phyloP scores from a whole-genome alignment of 2,329 filamentous ascomycete species.

The Pseudogymnoascus sp. region DNA sequence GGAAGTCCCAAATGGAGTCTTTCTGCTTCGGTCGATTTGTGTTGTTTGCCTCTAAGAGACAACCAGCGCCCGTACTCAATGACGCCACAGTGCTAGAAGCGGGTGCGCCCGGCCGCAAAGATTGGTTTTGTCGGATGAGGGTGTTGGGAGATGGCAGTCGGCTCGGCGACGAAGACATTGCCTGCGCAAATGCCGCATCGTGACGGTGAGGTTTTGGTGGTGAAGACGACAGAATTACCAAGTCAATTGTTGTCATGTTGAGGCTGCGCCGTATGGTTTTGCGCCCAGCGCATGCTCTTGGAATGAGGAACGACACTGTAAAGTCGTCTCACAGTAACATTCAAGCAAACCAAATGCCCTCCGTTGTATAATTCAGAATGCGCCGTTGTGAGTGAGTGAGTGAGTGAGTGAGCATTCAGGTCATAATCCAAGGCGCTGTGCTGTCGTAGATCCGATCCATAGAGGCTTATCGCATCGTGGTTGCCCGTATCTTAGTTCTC shows the following conservation, averaged over 20 bases:
- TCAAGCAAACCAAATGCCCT: not conserved
- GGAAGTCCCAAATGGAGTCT: conserved; percentile 13
- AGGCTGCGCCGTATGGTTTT: conserved; percentile 13
- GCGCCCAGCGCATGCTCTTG: conserved; percentile 21
- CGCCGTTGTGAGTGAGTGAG: not conserved
- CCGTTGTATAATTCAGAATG: not conserved
- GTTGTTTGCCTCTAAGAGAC: conserved; percentile 22
- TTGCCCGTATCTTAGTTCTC: conserved; percentile 2
- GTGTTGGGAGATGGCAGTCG: conserved; percentile 31
- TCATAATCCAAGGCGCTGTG: not conserved
- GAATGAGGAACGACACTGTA: conserved; percentile 21
- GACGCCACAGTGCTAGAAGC: conserved; percentile 32
- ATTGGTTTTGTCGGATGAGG: not conserved
- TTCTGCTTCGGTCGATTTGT: not conserved
- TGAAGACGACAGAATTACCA: conserved; percentile 36
- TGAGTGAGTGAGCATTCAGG: not conserved
- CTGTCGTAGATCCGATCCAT: too few relatives aligned
- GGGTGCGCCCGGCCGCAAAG: conserved; percentile 17
- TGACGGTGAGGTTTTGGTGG: conserved; percentile 23
- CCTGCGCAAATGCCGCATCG: not conserved
- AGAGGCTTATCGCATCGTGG: not conserved
- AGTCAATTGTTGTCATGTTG: conserved; percentile 33
- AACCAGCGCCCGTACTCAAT: conserved; percentile 37
- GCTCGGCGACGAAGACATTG: conserved; percentile 33
- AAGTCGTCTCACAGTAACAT: not conserved